A percentile compares a stretch with the other conserved stretches of the same genome.
These are phyloP conservation scores for Monascus purpureus DNA, from an alignment of 495 filamentous ascomycete genomes.

Conservation along the genomic window DNA sequence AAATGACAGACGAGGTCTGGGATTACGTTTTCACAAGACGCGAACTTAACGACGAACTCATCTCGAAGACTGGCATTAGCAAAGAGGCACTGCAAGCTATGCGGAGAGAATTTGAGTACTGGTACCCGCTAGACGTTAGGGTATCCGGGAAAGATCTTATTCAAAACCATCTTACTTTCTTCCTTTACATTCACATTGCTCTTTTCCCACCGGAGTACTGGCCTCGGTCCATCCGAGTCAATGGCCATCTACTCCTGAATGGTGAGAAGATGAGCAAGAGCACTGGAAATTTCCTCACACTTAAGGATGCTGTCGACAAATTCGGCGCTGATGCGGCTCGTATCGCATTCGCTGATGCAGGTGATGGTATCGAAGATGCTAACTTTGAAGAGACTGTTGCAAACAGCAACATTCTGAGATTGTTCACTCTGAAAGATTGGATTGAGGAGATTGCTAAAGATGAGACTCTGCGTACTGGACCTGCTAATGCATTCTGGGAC, in stretches of 20 bases:
- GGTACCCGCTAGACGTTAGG: constrained; percentile 82
- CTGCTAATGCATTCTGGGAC: constrained; percentile 70
- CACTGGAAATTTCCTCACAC: constrained; percentile 89
- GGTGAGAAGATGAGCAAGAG: constrained; percentile 96
- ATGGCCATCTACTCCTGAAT: constrained; percentile 87
- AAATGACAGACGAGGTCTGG: constrained; percentile 96
- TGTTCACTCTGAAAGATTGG: constrained; percentile 83
- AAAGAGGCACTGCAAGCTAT: constrained; percentile 59
- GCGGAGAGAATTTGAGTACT: constrained; percentile 89
- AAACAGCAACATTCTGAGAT: constrained; percentile 74
- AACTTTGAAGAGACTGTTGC: constrained; percentile 96
- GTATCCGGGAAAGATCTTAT: constrained; percentile 80
- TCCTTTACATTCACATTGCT: constrained; percentile 87
- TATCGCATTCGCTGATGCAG: constrained; percentile 86
- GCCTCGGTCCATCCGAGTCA: constrained; percentile 70
- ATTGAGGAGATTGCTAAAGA: constrained; percentile 71
- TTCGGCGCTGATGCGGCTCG: constrained; percentile 88
- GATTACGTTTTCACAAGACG: constrained; percentile 73
- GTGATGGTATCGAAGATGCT: constrained; percentile 87
- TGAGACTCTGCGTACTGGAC: constrained; percentile 54
- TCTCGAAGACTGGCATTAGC: constrained; percentile 50
- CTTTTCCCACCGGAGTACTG: constrained; percentile 78
- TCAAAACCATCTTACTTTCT: constrained; percentile 87
- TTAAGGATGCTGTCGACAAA: constrained; percentile 74
- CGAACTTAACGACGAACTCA: constrained; percentile 49